Percentiles rank a stretch among this genome's conserved stretches.
Conservation (phyloP, 1,284 basidiomycete genomes). For the Naganishia sp. region DNA sequence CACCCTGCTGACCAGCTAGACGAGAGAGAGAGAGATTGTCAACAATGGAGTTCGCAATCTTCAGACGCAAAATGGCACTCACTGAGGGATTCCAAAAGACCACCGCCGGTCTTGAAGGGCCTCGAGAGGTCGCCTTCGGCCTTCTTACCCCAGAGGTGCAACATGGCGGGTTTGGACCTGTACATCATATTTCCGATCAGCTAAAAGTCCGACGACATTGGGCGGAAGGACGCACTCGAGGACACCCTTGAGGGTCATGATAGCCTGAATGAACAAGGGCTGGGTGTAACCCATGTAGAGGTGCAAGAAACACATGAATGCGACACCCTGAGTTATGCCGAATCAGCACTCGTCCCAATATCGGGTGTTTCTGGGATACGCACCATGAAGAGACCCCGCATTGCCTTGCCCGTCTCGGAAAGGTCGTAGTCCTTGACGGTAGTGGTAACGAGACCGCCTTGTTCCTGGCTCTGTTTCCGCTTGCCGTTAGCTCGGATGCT, state of each 20-base stretch:
- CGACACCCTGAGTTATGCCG: conserved; percentile 59
- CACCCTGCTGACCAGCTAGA: conserved; percentile 52
- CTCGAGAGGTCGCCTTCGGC: conserved; percentile 86
- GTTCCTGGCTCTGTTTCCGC: conserved; percentile 31
- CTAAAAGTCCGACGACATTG: neutral
- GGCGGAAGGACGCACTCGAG: conserved; percentile 60
- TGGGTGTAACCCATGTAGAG: conserved; percentile 82
- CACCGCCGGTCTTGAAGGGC: conserved; percentile 77
- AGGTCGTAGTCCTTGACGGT: conserved; percentile 94
- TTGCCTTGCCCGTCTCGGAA: conserved; percentile 79
- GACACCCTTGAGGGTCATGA: conserved; percentile 84
- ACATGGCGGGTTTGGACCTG: conserved; percentile 69
- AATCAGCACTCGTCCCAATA: neutral
- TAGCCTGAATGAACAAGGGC: conserved; percentile 83
- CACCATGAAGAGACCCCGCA: conserved; percentile 68
- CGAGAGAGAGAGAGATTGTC: neutral
- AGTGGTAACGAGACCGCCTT: conserved; percentile 81
- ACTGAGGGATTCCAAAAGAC: conserved; percentile 67
- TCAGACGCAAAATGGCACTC: neutral
- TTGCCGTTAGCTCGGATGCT: conserved; percentile 10
- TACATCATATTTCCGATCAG: neutral
- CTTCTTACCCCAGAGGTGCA: conserved; percentile 73
- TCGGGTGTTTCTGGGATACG: conserved; percentile 26
- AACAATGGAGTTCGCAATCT: conserved; percentile 20
- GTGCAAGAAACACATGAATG: conserved; percentile 88